Evolutionary conservation across 352 stramenopile species (phyloP).

Genomic region (Globisporangium paroecandrum): DNA sequence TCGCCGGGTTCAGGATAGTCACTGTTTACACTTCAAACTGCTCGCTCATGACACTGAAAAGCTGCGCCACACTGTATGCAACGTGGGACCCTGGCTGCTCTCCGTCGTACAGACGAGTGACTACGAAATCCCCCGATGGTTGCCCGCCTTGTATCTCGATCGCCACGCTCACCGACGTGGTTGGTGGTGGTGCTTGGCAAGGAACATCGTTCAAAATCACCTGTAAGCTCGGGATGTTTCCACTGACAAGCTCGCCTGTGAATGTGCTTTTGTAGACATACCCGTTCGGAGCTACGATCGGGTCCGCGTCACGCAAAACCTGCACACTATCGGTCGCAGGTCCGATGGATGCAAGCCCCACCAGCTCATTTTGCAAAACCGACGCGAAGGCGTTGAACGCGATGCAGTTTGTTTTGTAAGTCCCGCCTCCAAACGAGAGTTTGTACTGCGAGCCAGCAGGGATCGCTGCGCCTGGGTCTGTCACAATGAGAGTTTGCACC

Average conservation of each 20-base stretch:
- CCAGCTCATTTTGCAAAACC: slow-evolving; percentile 28
- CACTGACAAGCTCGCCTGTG: slow-evolving; percentile 48
- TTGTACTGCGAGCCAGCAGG: slow-evolving; percentile 29
- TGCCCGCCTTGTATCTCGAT: slow-evolving; percentile 26
- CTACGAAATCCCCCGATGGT: slow-evolving; percentile 33
- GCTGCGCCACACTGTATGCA: slow-evolving; percentile 55
- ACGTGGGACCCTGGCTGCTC: slow-evolving; percentile 42
- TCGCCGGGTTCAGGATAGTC: slow-evolving; percentile 39
- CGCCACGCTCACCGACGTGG: slow-evolving; percentile 27
- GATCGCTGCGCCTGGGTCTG: slow-evolving; percentile 24
- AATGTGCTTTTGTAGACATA: slow-evolving; percentile 72
- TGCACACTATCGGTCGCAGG: slow-evolving; percentile 28
- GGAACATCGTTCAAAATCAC: slow-evolving; percentile 15
- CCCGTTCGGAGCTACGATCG: slow-evolving; percentile 41
- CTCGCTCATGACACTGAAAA: slow-evolving; percentile 71
- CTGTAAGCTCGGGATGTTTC: slow-evolving; percentile 39
- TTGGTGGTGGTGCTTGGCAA: slow-evolving; percentile 17
- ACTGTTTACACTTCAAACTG: slow-evolving; percentile 71
- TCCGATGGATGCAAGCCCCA: slow-evolving; percentile 31
- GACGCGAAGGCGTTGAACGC: slow-evolving; percentile 24
- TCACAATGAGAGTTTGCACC: slow-evolving; percentile 50
- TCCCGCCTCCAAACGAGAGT: slow-evolving; percentile 43
- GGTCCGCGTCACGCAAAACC: slow-evolving; percentile 43
- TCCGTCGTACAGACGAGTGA: slow-evolving; percentile 49
- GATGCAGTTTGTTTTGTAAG: slow-evolving; percentile 31